Evolutionary conservation across 164 flowering plant genomes (phyloP).

Genomic region (Aristolochia contorta): DNA sequence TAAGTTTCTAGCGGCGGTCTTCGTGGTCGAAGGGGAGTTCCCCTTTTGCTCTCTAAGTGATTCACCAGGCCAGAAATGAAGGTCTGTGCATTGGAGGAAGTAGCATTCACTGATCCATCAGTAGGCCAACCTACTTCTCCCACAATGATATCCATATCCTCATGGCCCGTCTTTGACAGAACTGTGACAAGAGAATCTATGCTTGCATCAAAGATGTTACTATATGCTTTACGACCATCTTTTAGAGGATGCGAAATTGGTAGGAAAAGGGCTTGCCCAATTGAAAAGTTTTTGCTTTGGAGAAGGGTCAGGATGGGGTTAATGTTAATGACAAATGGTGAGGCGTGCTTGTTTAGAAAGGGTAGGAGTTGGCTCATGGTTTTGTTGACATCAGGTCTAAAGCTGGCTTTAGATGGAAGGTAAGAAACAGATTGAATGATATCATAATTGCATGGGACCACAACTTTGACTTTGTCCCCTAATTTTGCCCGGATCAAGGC

Average conservation of each 20-base stretch:
- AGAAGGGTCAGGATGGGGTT: slow-evolving; percentile 56
- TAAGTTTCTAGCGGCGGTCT: slow-evolving; percentile 48
- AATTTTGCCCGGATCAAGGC: slow-evolving; percentile 56
- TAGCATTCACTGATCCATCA: slow-evolving; percentile 72
- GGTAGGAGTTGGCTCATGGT: slow-evolving; percentile 73
- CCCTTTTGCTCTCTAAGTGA: slow-evolving; percentile 49
- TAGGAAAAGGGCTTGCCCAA: slow-evolving; percentile 53
- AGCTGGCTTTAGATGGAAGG: slow-evolving; percentile 62
- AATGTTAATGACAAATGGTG: slow-evolving; percentile 67
- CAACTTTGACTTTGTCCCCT: slow-evolving; percentile 55
- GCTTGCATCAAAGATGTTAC: slow-evolving; percentile 55
- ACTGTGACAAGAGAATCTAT: slow-evolving; percentile 59
- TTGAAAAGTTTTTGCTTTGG: slow-evolving; percentile 56
- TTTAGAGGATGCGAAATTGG: slow-evolving; percentile 38
- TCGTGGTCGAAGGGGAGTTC: slow-evolving; percentile 61
- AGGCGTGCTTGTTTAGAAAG: slow-evolving; percentile 52
- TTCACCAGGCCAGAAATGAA: slow-evolving; percentile 58
- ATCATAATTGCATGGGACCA: slow-evolving; percentile 77
- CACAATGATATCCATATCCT: slow-evolving; percentile 46
- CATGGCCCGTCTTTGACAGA: slow-evolving; percentile 48
- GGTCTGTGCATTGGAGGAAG: slow-evolving; percentile 42
- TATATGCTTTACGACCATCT: slow-evolving; percentile 50
- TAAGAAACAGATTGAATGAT: slow-evolving; percentile 41
- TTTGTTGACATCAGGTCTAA: slow-evolving; percentile 68
- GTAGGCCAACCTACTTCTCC: slow-evolving; percentile 92